Evolutionary conservation across 176 grass and related monocot species (phyloP).

Genomic region (Echinochloa phyllopogon): DNA sequence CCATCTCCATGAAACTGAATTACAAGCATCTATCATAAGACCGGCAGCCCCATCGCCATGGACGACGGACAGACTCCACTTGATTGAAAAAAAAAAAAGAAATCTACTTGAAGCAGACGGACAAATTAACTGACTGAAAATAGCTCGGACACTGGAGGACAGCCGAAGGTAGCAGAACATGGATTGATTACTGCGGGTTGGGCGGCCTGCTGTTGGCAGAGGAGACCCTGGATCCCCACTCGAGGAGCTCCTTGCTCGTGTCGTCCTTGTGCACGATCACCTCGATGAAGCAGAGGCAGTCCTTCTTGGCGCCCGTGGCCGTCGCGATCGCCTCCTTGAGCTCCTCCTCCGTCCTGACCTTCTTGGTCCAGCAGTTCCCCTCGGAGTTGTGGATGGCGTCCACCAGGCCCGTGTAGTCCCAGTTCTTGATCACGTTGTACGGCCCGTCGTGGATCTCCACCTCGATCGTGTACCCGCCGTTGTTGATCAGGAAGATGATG

Average conservation of each 20-base stretch:
- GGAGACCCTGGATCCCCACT: conserved; percentile 77
- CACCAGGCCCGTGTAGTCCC: conserved; percentile 65
- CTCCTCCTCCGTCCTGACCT: conserved; percentile 61
- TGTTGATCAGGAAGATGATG: conserved; percentile 76
- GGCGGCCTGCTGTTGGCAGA: conserved; percentile 70
- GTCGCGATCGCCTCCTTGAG: conserved; percentile 59
- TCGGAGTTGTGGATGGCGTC: conserved; percentile 66
- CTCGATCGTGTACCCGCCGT: conserved; percentile 72
- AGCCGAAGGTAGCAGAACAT: not conserved
- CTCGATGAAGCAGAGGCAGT: conserved; percentile 75
- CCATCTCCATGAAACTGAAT: not conserved
- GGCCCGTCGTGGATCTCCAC: conserved; percentile 75
- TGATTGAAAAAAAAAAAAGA: not conserved
- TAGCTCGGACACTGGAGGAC: not conserved
- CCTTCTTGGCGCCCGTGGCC: conserved; percentile 55
- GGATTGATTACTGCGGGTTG: conserved; percentile 54
- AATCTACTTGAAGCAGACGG: not conserved
- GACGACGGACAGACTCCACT: not conserved
- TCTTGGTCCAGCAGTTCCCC: conserved; percentile 64
- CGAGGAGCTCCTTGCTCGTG: conserved; percentile 79
- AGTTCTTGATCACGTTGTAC: conserved; percentile 83
- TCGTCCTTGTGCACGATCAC: conserved; percentile 73
- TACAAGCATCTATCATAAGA: not conserved
- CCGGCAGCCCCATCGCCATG: not conserved
- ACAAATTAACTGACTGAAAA: not conserved